Percentiles rank a stretch among this genome's conserved stretches.
phyloP scores from a whole-genome alignment of 352 stramenopile species.

The Plasmopara halstedii region DNA sequence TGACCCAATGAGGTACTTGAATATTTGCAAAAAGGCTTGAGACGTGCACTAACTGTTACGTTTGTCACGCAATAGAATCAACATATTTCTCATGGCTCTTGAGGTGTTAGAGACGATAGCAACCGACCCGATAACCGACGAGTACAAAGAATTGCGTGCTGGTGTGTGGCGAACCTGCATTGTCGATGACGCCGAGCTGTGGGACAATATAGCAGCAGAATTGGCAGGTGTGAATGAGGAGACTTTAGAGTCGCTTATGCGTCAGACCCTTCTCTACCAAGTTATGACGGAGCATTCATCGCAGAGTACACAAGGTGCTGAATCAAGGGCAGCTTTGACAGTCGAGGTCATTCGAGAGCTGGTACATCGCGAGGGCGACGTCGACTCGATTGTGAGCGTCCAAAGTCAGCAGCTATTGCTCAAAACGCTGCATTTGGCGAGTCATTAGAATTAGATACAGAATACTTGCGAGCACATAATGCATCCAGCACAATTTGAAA shows the following conservation, averaged over 20 bases:
- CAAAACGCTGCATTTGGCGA: conserved; percentile 64
- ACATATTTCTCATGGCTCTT: conserved; percentile 60
- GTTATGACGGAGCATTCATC: conserved; percentile 46
- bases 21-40: neutral
- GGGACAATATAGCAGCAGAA: conserved; percentile 43
- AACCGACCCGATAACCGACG: conserved; percentile 18
- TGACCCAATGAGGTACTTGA: conserved; percentile 43
- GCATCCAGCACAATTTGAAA: conserved; percentile 7
- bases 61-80: conserved; percentile 27
- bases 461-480: neutral
- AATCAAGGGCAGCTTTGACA: conserved; percentile 28
- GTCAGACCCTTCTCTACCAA: conserved; percentile 59
- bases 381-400: conserved; percentile 38
- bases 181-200: conserved; percentile 46
- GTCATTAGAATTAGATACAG: conserved; percentile 2
- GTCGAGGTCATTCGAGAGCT: conserved; percentile 59
- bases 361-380: conserved; percentile 40
- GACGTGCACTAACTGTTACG: neutral
- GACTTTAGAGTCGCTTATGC: conserved; percentile 55
- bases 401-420: conserved; percentile 55
- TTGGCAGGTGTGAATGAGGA: conserved; percentile 56
- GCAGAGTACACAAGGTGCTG: conserved; percentile 3
- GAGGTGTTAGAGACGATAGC: conserved; percentile 58
- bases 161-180: conserved; percentile 54
- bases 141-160: conserved; percentile 40